phyloP scores from a whole-genome alignment of 2,329 filamentous ascomycete species.

The Alternaria sp. region DNA sequence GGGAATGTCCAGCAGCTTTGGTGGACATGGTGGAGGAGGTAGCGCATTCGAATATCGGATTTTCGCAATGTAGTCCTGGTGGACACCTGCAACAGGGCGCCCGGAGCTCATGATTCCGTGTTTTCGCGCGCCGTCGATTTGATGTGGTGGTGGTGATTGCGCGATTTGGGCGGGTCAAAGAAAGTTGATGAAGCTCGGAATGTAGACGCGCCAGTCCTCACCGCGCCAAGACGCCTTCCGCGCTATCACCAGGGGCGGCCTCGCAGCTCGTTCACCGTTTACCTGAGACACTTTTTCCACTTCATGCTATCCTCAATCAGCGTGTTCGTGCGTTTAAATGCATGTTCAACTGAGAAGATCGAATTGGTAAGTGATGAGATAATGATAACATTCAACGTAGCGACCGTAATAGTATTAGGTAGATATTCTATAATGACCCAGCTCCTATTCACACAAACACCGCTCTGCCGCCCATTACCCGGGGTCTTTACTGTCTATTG shows the following conservation, averaged over 20 bases:
- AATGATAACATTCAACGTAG: conserved; percentile 12
- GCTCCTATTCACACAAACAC: conserved; percentile 29
- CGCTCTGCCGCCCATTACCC: conserved; percentile 38
- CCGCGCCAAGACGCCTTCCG: conserved; percentile 28
- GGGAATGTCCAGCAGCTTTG: conserved; percentile 96
- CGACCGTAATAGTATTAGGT: conserved; percentile 44
- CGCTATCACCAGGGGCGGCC: conserved; percentile 9
- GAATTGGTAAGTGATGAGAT: not conserved
- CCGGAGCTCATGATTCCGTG: conserved; percentile 35
- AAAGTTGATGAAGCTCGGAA: conserved; percentile 37
- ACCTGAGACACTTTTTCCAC: not conserved
- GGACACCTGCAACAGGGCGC: conserved; percentile 56
- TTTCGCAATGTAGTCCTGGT: conserved; percentile 97
- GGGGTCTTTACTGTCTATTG: conserved; percentile 23
- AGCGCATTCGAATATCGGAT: conserved; percentile 96
- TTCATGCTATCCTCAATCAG: too few species aligned
- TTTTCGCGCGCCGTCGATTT: conserved; percentile 1
- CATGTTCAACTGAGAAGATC: not conserved
- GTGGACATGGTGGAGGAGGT: conserved; percentile 90
- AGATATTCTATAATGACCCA: conserved; percentile 30
- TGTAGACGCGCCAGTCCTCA: conserved; percentile 33
- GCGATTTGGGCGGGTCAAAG: conserved; percentile 24
- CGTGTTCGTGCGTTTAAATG: too few species aligned
- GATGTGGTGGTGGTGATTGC: conserved; percentile 21
- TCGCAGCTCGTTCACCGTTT: not conserved